Base-by-base conservation (phyloP, 148 eudicot species). In the Oxyria digyna region DNA sequence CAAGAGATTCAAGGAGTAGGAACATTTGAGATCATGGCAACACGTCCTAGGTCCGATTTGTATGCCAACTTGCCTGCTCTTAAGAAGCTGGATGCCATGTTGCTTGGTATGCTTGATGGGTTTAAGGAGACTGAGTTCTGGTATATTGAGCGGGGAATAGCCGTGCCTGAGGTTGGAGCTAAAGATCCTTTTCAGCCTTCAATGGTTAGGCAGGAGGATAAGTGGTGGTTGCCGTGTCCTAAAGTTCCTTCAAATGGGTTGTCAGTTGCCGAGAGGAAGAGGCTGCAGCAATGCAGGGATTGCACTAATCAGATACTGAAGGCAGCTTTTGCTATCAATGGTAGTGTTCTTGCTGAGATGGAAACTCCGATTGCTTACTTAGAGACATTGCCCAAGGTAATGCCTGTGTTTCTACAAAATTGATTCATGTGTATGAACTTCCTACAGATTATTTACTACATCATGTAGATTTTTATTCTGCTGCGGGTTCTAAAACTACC, bases 181-280 rank as follows among this genome's bases (percentile, higher is more conserved):
- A 68, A 69, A 32, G 85, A 86, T 42, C 26, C 45, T 11, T 75
- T 54, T 67, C 71, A 38, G 8, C 27, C 83, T 0, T 68, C 73
- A 32, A 31, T 95, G 18, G 81, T 94, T 55, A 95, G 88, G 75
- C 64, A 57, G 17, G 64, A 57, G 64, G 98, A 94, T 74, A 90
- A 94, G 74, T 94, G 98, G 98, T 94, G 98, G 98, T 81, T 94
- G 68, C 98, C 98, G 0, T 87, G 75, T 71, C 98, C 97, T 0
- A 88, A 88, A 69, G 87, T 88, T 72, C 96, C 97, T 62, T 73
- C 79, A 0, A 79, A 75, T 71, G 99, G 99, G 14, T 67, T 90
- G 74, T 90, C 99, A 0, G 91, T 87, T 59, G 88, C 84, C 0
- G 80, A 80, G 0, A 87, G 99, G 87, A 94, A 88, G 82, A 87